Base-by-base conservation (phyloP, 306 rosid species). In the Hylodesmum podocarpum region DNA sequence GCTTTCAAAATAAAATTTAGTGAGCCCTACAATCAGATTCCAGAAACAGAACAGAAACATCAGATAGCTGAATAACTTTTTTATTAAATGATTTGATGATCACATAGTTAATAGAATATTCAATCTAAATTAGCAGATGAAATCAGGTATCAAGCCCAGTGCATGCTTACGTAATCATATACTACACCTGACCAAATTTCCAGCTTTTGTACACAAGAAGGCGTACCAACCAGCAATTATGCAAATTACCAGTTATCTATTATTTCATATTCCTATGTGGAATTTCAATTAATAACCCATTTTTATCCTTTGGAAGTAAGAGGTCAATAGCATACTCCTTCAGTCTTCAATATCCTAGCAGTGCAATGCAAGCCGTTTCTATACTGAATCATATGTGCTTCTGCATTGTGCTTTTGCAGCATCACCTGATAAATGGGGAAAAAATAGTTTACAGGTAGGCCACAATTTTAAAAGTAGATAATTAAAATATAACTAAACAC, bases 361-460 rank as follows among this genome's bases (percentile, higher is more conserved):
- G 96, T 87, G 82, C 97, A 95, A 83, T 92, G 97, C 83, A 86
- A 80, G 80, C 93, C 87, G 66, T 73, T 84, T 83, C 86, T 81
- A 85, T 92, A 95, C 31, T 80, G 90, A 78, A 92, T 59, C 79
- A 85, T 85, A 66, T 82, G 93, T n/a, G 88, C 85, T 72, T 86
- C 91, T 2, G 95, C 80, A 68, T 92, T 94, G 87, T 91, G 95
- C 61, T 85, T 94, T 83, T 95, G 97, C 87, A 95, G 84, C 90
- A 84, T 92, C 85, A 92, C 98, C 98, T 95, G 66, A 36, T 16
- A 61, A 72, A 78, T 83, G 59, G 67, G 66, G 59, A 4, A 33
- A 50, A 33, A 73, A 18, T 15, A 54, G 53, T 40, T 31, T 13
- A 75, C 28, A 18, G 65, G 76, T 33, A 40, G 28, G 43, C 73